Percentiles rank a stretch among this genome's conserved stretches.
phyloP scores from a whole-genome alignment of 805 yeast species.

The Torulaspora indica region DNA sequence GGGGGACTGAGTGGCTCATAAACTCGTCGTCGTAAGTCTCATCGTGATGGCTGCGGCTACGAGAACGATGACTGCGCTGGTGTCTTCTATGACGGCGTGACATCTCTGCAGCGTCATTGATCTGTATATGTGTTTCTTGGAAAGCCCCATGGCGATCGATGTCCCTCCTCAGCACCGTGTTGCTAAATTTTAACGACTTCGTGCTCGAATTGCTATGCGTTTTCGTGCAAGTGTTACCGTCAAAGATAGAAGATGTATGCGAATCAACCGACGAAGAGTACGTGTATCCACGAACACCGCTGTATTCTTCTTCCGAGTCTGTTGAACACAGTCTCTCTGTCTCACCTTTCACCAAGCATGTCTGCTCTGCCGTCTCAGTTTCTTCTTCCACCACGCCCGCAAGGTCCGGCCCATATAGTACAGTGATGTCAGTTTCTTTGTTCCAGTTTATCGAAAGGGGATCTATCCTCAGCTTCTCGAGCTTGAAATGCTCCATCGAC shows the following conservation, averaged over 20 bases:
- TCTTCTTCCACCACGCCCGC: conserved; percentile 5
- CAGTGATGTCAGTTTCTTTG: conserved; percentile 89
- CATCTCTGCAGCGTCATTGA: conserved; percentile 22
- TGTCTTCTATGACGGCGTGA: conserved; percentile 4
- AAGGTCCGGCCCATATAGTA: conserved; percentile 82
- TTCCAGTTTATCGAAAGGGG: conserved; percentile 91
- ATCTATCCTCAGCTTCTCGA: conserved; percentile 55
- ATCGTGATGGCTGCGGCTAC: conserved; percentile 2
- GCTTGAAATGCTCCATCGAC: conserved; percentile 69
- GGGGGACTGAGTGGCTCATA: not conserved
- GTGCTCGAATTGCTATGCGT: conserved; percentile 6
- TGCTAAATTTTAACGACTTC: conserved; percentile 24
- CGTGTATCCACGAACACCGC: conserved; percentile 5
- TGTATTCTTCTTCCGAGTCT: conserved; percentile 7
- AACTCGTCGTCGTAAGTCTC: conserved; percentile 1
- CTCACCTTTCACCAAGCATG: not conserved
- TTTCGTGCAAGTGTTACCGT: conserved; percentile 13
- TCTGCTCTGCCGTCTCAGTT: not conserved
- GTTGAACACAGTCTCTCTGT: not conserved
- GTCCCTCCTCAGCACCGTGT: conserved; percentile 27
- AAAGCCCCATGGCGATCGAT: conserved; percentile 23
- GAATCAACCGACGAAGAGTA: conserved; percentile 27
- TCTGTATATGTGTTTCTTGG: conserved; percentile 20
- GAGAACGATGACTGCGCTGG: conserved; percentile 9
- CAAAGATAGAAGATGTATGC: conserved; percentile 29